A percentile compares a stretch with the other conserved stretches of the same genome.
These are phyloP conservation scores for Durusdinium trenchii DNA, from an alignment of 73 alveolate species.

Conservation along the genomic window DNA sequence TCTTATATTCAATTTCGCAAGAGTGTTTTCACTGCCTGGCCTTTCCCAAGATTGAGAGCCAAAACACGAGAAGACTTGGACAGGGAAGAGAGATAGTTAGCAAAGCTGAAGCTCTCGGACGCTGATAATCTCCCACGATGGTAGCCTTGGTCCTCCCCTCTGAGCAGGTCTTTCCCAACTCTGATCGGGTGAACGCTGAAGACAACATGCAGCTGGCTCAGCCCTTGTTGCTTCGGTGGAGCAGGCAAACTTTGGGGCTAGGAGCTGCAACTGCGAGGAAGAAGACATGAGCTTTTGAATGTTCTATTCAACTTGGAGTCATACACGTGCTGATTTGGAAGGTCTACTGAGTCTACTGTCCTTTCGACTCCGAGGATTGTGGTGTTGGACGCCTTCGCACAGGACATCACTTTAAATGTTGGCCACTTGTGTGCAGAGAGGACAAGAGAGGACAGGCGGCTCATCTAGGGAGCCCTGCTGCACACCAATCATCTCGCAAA, in stretches of 20 bases:
- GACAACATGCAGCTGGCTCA: neutral
- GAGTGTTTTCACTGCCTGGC: neutral
- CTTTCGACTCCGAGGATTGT: neutral
- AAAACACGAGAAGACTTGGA: neutral
- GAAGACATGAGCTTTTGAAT: too few species aligned
- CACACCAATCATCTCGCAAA: too few species aligned
- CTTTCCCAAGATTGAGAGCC: too few species aligned
- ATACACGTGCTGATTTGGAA: neutral
- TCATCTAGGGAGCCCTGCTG: too few species aligned
- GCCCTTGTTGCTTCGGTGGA: neutral
- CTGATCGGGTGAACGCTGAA: neutral
- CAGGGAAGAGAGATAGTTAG: neutral
- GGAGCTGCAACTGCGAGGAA: too few species aligned
- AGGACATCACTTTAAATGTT: neutral
- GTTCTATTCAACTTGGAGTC: neutral
- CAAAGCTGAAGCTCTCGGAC: neutral
- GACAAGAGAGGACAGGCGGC: too few species aligned
- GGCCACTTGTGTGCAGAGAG: too few species aligned
- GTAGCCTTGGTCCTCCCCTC: too few species aligned
- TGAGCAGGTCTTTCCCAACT: neutral
- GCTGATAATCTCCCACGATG: too few species aligned
- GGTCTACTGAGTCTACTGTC: neutral
- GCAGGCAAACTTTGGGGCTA: neutral
- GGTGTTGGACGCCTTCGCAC: neutral
- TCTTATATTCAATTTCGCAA: neutral